These are phyloP conservation scores for Fusarium protoensiforme DNA, from an alignment of 2,329 filamentous ascomycete species.

Conservation along the genomic window DNA sequence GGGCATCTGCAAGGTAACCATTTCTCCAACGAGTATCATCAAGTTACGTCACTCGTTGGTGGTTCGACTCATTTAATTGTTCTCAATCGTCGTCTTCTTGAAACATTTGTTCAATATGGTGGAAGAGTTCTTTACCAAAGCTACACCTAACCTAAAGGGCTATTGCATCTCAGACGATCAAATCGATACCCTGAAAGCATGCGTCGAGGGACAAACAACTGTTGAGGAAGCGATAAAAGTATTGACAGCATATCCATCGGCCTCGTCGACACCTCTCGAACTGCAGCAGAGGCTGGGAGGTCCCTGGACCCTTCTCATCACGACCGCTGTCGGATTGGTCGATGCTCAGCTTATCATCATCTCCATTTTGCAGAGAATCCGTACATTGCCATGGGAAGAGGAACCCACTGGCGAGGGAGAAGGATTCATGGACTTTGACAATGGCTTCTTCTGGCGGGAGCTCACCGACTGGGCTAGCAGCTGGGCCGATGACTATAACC, in stretches of 20 bases:
- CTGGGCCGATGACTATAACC: constrained; percentile 14
- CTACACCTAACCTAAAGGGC: background rate
- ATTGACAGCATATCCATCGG: background rate
- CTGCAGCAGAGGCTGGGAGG: constrained; percentile 13
- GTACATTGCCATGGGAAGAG: background rate
- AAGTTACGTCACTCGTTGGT: background rate
- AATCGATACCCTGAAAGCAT: background rate
- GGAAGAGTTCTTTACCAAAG: constrained; percentile 1
- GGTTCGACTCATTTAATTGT: background rate
- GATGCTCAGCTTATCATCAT: constrained; percentile 5
- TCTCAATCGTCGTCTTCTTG: background rate
- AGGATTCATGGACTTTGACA: constrained; percentile 2
- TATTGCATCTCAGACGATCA: background rate
- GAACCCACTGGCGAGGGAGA: constrained; percentile 7
- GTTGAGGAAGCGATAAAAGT: background rate
- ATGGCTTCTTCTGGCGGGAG: constrained; percentile 12
- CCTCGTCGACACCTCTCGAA: constrained; percentile 3
- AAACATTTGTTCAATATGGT: background rate
- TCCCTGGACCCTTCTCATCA: constrained; percentile 17
- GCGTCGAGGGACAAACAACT: background rate
- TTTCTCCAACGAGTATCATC: background rate
- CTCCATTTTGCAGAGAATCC: background rate
- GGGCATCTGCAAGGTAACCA: background rate
- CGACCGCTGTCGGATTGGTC: background rate
- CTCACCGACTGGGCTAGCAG: constrained; percentile 4